Percentiles rank a stretch among this genome's conserved stretches.
Conservation (phyloP, 2,329 filamentous ascomycete species). For the Moelleriella libera region DNA sequence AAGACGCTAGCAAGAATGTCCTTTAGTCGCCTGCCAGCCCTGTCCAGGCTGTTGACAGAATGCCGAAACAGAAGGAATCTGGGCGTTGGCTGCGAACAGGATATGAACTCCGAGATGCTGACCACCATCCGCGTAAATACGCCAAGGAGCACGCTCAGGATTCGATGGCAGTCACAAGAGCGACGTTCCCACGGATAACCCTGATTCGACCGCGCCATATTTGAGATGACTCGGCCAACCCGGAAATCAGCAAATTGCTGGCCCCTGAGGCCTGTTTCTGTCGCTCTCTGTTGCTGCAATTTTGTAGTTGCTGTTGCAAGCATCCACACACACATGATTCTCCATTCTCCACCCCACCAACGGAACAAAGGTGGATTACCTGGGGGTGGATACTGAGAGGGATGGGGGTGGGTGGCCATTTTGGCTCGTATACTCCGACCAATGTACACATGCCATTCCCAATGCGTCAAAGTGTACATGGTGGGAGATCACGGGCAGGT, state of each 20-base stretch:
- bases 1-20: background rate
- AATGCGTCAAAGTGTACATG: background rate
- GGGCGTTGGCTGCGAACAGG: background rate
- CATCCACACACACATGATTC: background rate
- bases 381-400: background rate
- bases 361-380: background rate
- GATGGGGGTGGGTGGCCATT: background rate
- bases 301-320: background rate
- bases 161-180: background rate
- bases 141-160: background rate
- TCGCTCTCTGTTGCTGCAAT: background rate
- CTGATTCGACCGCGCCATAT: background rate
- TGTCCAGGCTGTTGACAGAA: background rate
- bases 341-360: constrained; percentile 1
- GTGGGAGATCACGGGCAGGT: background rate
- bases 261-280: background rate
- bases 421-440: background rate
- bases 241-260: background rate
- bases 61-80: no score
- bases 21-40: background rate
- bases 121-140: background rate
- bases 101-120: background rate
- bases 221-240: background rate
- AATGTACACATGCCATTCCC: background rate
- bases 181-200: background rate